These are phyloP conservation scores for Cyclotella atomus DNA, from an alignment of 108 stramenopile species.

Conservation along the genomic window DNA sequence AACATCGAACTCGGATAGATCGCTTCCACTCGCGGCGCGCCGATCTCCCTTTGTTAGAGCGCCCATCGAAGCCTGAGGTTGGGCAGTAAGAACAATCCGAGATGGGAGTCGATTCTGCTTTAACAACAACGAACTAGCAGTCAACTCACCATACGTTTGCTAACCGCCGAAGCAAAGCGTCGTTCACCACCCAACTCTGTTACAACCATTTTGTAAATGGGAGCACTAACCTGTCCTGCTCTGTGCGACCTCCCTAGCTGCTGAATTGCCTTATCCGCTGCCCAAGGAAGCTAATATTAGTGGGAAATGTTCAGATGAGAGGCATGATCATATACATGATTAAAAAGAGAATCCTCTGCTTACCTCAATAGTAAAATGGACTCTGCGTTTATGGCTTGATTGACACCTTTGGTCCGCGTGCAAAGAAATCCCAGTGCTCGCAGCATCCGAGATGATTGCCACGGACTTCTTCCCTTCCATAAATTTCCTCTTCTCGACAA, in stretches of 20 bases:
- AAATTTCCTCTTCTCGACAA: slow-evolving; percentile 67
- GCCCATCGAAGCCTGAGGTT: slow-evolving; percentile 74
- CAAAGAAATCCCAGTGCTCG: slow-evolving; percentile 74
- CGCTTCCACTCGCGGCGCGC: slow-evolving; percentile 61
- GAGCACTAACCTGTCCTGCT: slow-evolving; percentile 65
- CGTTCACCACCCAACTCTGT: slow-evolving; percentile 80
- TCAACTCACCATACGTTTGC: too few relatives aligned
- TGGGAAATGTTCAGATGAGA: too few relatives aligned
- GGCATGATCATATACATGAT: too few relatives aligned
- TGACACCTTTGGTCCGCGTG: slow-evolving; percentile 54
- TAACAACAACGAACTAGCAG: too few relatives aligned
- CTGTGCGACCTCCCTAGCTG: slow-evolving; percentile 88
- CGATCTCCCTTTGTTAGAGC: slow-evolving; percentile 86
- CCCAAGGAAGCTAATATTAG: neutral
- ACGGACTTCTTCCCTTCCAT: slow-evolving; percentile 75
- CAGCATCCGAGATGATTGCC: slow-evolving; percentile 90
- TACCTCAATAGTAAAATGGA: slow-evolving; percentile 81
- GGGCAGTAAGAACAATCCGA: too few relatives aligned
- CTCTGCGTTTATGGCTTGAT: slow-evolving; percentile 53
- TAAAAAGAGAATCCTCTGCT: neutral
- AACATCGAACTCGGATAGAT: slow-evolving; percentile 57
- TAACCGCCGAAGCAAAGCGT: slow-evolving; percentile 81
- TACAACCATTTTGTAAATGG: slow-evolving; percentile 70
- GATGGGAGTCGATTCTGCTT: too few relatives aligned
- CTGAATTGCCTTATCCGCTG: slow-evolving; percentile 38